A percentile compares a stretch with the other conserved stretches of the same genome.
Evolutionary conservation across 2,329 filamentous ascomycete genomes (phyloP).

Genomic region (Fusarium sororula): DNA sequence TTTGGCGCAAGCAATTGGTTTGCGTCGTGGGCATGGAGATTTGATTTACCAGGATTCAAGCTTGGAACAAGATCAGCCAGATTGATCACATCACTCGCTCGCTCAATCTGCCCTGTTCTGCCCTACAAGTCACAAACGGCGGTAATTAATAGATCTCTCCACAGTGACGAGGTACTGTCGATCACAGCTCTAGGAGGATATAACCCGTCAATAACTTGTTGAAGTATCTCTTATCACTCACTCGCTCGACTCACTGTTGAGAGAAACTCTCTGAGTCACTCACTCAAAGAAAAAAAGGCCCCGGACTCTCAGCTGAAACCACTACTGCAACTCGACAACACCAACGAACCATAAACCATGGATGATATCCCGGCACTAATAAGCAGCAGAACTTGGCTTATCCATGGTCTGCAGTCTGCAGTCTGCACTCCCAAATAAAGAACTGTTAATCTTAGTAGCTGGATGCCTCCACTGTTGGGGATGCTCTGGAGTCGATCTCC

Average conservation of each 20-base stretch:
- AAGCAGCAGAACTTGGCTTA: conserved; percentile 10
- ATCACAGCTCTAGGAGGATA: conserved; percentile 12
- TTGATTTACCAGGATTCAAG: conserved; percentile 29
- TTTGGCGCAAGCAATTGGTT: conserved; percentile 11
- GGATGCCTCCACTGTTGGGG: conserved; percentile 1
- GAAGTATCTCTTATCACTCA: neutral
- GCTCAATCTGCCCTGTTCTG: conserved; percentile 13
- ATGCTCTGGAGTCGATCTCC: neutral
- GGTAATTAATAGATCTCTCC: conserved; percentile 20
- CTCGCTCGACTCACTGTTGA: neutral
- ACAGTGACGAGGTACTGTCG: conserved; percentile 27
- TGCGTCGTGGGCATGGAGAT: conserved; percentile 25
- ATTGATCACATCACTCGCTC: conserved; percentile 23
- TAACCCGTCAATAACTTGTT: neutral
- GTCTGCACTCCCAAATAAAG: neutral
- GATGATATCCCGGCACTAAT: neutral
- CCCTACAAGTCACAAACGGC: conserved; percentile 9
- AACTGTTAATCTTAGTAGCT: conserved; percentile 9
- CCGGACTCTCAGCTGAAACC: conserved; percentile 26
- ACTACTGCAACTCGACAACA: conserved; percentile 26
- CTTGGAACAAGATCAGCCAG: conserved; percentile 30
- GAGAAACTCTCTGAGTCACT: neutral
- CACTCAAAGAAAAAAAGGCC: neutral
- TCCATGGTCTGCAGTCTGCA: neutral
- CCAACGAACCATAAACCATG: conserved; percentile 7